phyloP scores from a whole-genome alignment of 129 eudicot genomes.

The Arctium lappa region DNA sequence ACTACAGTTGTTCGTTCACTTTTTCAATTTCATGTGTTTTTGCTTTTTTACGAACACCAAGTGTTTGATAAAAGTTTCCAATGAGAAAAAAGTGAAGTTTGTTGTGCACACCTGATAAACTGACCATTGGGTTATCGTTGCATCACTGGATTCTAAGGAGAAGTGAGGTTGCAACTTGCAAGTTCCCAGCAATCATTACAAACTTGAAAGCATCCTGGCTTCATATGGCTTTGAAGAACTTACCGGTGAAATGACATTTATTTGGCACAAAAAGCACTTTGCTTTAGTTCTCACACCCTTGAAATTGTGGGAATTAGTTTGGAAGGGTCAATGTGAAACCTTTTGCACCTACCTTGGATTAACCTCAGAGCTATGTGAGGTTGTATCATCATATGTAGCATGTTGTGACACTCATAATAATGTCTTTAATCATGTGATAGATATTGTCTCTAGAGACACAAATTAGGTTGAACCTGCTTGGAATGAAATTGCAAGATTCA shows the following conservation, averaged over 20 bases:
- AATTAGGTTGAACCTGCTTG: neutral
- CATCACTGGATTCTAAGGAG: neutral
- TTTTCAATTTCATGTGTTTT: too few species aligned
- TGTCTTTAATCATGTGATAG: neutral
- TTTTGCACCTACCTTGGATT: neutral
- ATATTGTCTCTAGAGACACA: neutral
- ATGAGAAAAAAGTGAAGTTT: too few species aligned
- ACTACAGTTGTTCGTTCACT: too few species aligned
- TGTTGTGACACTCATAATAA: conserved; percentile 1
- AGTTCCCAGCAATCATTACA: neutral
- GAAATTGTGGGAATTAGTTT: neutral
- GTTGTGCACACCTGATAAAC: too few species aligned
- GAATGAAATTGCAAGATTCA: neutral
- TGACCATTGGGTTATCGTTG: neutral
- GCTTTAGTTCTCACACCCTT: neutral
- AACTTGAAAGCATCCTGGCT: conserved; percentile 3
- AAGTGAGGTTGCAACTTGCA: too few species aligned
- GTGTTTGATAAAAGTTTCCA: too few species aligned
- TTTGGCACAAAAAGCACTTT: neutral
- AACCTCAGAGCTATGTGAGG: conserved; percentile 14
- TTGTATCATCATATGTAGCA: neutral
- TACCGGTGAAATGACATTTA: neutral
- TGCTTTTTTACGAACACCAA: too few species aligned
- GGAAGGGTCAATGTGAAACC: neutral
- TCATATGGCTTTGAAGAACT: neutral